These are phyloP conservation scores for Trametopsis cervina DNA, from an alignment of 768 basidiomycete genomes.

Conservation along the genomic window DNA sequence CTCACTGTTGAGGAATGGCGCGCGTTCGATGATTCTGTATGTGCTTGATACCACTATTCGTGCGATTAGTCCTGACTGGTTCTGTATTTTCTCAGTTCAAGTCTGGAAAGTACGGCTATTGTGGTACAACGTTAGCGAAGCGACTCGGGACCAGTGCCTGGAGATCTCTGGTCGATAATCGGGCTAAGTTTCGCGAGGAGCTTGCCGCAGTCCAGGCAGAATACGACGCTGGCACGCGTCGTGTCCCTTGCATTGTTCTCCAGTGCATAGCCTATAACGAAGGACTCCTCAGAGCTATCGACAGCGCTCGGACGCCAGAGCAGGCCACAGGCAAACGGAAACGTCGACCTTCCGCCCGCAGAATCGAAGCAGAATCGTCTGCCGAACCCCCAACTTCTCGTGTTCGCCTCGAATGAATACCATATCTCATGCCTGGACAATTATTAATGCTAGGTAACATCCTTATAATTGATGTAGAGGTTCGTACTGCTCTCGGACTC, in stretches of 20 bases:
- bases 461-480: no score
- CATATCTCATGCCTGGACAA: no score
- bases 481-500: no score
- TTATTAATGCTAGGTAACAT: no score
- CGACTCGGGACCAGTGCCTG: not conserved
- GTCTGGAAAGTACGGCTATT: slow-evolving; percentile 1
- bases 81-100: slow-evolving; percentile 1
- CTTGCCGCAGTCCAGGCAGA: slow-evolving; percentile 7
- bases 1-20: slow-evolving; percentile 42
- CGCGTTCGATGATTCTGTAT: slow-evolving; percentile 33
- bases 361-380: no score
- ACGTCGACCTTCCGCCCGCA: no score
- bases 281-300: no score
- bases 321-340: no score
- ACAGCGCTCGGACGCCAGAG: no score
- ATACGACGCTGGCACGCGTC: slow-evolving; percentile 37
- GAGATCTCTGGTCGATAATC: not conserved
- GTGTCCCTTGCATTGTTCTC: slow-evolving; percentile 43
- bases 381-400: no score
- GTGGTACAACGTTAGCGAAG: slow-evolving; percentile 3
- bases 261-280: slow-evolving; percentile 39
- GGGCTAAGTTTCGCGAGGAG: not conserved
- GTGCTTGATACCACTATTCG: slow-evolving; percentile 6
- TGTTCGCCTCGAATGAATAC: no score
- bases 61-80: not conserved